Percentiles rank a stretch among this genome's conserved stretches.
Evolutionary conservation across 768 basidiomycete genomes (phyloP).

Genomic region (Amanita phalloides): DNA sequence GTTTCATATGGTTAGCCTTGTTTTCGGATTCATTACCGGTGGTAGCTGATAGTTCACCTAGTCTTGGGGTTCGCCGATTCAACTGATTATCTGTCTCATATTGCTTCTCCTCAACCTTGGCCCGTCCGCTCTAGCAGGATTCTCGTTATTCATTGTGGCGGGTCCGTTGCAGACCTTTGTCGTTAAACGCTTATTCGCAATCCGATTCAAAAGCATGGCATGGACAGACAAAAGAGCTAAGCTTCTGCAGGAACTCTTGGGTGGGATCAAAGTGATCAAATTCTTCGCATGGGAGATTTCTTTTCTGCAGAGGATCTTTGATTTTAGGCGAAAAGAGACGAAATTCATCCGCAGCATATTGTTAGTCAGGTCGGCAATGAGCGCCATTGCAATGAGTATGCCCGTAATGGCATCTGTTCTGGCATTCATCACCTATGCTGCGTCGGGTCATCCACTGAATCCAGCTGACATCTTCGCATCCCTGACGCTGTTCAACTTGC

Average conservation of each 20-base stretch:
- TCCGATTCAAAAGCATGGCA: conserved; percentile 66
- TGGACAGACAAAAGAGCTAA: conserved; percentile 92
- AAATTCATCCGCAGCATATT: conserved; percentile 55
- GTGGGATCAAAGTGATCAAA: conserved; percentile 89
- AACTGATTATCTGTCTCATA: conserved; percentile 66
- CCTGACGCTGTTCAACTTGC: conserved; percentile 73
- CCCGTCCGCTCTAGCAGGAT: conserved; percentile 43
- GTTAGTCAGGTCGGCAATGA: conserved; percentile 53
- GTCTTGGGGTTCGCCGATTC: conserved; percentile 68
- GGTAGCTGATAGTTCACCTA: conserved; percentile 10
- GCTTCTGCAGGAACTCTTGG: conserved; percentile 79
- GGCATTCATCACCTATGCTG: conserved; percentile 67
- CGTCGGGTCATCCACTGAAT: conserved; percentile 55
- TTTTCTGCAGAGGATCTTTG: conserved; percentile 63
- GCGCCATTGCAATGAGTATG: conserved; percentile 59
- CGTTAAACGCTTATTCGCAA: conserved; percentile 63
- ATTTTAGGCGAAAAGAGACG: conserved; percentile 66
- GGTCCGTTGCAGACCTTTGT: conserved; percentile 63
- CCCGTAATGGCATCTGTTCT: conserved; percentile 74
- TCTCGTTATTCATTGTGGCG: conserved; percentile 51
- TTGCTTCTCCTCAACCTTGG: conserved; percentile 70
- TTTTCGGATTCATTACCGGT: not conserved
- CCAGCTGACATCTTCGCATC: conserved; percentile 77
- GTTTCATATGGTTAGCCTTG: conserved; percentile 53
- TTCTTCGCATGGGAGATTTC: conserved; percentile 85